Evolutionary conservation across 495 filamentous ascomycete genomes (phyloP).

Genomic region (Sabuloglossum arenarium): DNA sequence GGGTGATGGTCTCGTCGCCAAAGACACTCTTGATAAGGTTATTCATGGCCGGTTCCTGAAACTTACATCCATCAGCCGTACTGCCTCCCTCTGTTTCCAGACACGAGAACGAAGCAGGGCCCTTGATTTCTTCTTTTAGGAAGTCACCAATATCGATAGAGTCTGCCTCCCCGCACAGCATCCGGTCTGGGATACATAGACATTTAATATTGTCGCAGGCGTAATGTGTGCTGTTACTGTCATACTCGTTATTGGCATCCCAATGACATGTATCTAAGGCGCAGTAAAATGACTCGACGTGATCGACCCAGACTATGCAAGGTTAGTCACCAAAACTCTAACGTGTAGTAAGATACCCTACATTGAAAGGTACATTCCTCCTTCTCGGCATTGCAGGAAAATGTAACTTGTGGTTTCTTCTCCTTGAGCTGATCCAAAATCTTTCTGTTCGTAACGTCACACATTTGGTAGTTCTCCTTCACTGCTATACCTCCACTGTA

Average conservation of each 20-base stretch:
- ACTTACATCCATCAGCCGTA: constrained; percentile 44
- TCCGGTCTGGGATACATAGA: constrained; percentile 71
- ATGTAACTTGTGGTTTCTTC: constrained; percentile 77
- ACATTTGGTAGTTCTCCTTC: constrained; percentile 92
- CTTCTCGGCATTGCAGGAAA: constrained; percentile 59
- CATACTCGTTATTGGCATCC: constrained; percentile 37
- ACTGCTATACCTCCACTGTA: constrained; percentile 78
- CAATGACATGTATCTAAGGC: constrained; percentile 63
- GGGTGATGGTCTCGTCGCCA: constrained; percentile 69
- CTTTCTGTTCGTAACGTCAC: constrained; percentile 86
- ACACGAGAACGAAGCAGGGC: constrained; percentile 67
- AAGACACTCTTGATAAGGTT: constrained; percentile 70
- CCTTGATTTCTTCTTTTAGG: constrained; percentile 53
- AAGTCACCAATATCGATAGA: constrained; percentile 89
- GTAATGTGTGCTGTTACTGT: constrained; percentile 67
- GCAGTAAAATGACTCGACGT: constrained; percentile 92
- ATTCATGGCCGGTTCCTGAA: constrained; percentile 82
- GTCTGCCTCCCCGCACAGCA: constrained; percentile 78
- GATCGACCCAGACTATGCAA: constrained; percentile 72
- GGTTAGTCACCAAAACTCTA: constrained; percentile 5
- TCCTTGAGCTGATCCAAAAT: constrained; percentile 72
- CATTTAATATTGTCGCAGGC: constrained; percentile 67
- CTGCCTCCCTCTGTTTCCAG: constrained; percentile 37
- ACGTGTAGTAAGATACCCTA: constrained; percentile 12
- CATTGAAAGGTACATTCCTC: constrained; percentile 83